Base-by-base conservation (phyloP, 2,329 filamentous ascomycete species). In the Penicillium sp. region DNA sequence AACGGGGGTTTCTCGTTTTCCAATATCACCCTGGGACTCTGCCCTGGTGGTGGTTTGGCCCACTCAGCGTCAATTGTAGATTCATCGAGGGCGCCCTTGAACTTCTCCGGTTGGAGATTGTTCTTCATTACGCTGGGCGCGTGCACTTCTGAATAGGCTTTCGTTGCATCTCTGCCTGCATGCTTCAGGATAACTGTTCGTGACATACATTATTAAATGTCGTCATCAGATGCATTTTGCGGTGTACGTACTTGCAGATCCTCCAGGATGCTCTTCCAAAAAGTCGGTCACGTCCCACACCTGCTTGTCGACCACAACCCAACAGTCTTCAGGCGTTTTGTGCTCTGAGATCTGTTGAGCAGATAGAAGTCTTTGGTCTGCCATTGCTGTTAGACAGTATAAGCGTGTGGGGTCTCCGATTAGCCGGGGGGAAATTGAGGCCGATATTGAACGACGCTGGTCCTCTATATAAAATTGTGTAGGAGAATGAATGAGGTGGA, bases 251-350 rank as follows among this genome's bases (percentile, higher is more conserved):
- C 83, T 82, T 43, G 75, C 79, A 47, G 83, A 74, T 23, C 85
- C 85, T 31, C 85, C 84, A 5, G 85, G 84, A 69, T 87, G 85
- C 58, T 85, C 78, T n/a, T 82, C 81, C 10, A 85, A 78, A 69
- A 90, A 90, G 16, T 84, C 79, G 25, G 84, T 87, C 44, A 90
- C 74, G 70, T 90, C 85, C 76, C 86, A 89, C 29, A 90, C 85
- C 65, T 83, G 81, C 45, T 82, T 82, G 69, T 89, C 82, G 23
- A 90, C 81, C 19, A 88, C 86, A 57, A 90, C 82, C 88, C 88
- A 91, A 65, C 83, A 81, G 62, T 86, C 72, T 51, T 78, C 65
- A 34, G 75, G 64, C 13, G 69, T 76, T 53, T 77, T 81, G 65
- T 86, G 83, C 52, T 71, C 71, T 1, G 75, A 74, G 55, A 85